Percentiles rank a stretch among this genome's conserved stretches.
phyloP scores from a whole-genome alignment of 306 rosid species.

The Trichosanthes truncata region DNA sequence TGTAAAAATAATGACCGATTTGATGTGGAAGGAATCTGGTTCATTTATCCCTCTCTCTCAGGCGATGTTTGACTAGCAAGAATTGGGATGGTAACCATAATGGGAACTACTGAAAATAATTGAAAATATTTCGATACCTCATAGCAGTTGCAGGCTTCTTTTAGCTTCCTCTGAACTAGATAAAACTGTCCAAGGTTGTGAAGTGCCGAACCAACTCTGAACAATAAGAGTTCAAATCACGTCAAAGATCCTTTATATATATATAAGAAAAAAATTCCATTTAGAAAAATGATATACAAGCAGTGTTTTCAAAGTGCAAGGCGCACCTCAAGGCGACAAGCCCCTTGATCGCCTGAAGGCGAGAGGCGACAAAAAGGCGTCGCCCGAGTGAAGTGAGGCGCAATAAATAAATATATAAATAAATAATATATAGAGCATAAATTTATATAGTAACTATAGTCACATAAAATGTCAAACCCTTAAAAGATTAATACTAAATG shows the following conservation, averaged over 20 bases:
- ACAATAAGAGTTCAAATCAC: slow-evolving; percentile 6
- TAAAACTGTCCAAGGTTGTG: slow-evolving; percentile 90
- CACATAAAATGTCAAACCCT: too few species aligned
- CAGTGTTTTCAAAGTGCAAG: too few species aligned
- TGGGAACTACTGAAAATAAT: neutral
- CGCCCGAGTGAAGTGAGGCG: too few species aligned
- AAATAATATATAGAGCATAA: too few species aligned
- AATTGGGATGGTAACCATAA: neutral
- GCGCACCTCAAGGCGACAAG: too few species aligned
- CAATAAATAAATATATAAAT: too few species aligned
- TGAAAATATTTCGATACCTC: slow-evolving; percentile 34
- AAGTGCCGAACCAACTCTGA: slow-evolving; percentile 66
- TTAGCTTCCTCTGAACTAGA: slow-evolving; percentile 56
- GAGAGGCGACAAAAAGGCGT: too few species aligned
- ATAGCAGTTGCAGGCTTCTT: slow-evolving; percentile 53
- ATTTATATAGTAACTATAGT: too few species aligned
- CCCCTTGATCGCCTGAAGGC: too few species aligned
- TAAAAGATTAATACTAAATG: too few species aligned
- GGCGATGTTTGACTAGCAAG: neutral
- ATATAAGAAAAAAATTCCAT: neutral
- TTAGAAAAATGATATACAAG: neutral
- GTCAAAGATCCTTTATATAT: neutral
- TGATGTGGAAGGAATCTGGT: neutral
- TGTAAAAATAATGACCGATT: neutral
- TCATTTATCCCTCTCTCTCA: neutral